Evolutionary conservation across 192 early-diverging fungal genomes (phyloP), one percentile per base, ranked within the genome.

Genomic region (Umbelopsis sp.): DNA sequence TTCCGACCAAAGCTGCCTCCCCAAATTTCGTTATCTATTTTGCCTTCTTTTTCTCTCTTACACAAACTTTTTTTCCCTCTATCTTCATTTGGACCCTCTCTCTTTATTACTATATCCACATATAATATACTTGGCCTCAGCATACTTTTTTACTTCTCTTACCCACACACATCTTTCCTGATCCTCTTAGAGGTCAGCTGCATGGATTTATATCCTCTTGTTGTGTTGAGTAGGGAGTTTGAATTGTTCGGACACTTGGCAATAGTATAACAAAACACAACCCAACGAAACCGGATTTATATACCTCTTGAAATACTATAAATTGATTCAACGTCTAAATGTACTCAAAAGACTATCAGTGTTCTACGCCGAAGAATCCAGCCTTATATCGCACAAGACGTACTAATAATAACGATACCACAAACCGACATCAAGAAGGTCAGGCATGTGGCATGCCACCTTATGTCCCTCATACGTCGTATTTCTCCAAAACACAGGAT

Each of bases 171-270:
- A 41, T 41, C 38, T 41, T 16, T 62, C 20, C 31, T 62, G 31
- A 62, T 29, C 56, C 31, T 34, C 5, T 17, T 32, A 36, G 56
- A 22, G 17, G 56, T 29, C 56, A 20, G 16, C 12, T 62, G 10
- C 26, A 62, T 62, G 56, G 56, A 62, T 62, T 62, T 49, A 9
- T 20, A 26, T 62, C 31, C 56, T 29, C 56, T 62, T 36, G 56
- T 32, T 36, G 56, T 36, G 56, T 62, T 31, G 31, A 29, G 56
- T 26, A 34, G 26, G n/a, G 56, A 62, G 29, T 49, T 49, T 49
- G 14, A 16, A 49, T 62, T 62, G 56, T 62, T 20, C 8, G 14
- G 54, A 62, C 47, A 36, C 24, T 62, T 62, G 56, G 31, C 56
- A 62, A 34, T n/a, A n/a, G n/a, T n/a, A n/a, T n/a, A n/a, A n/a